Conservation (phyloP, 169 alveolate genomes). For the Besnoitia besnoiti region DNA sequence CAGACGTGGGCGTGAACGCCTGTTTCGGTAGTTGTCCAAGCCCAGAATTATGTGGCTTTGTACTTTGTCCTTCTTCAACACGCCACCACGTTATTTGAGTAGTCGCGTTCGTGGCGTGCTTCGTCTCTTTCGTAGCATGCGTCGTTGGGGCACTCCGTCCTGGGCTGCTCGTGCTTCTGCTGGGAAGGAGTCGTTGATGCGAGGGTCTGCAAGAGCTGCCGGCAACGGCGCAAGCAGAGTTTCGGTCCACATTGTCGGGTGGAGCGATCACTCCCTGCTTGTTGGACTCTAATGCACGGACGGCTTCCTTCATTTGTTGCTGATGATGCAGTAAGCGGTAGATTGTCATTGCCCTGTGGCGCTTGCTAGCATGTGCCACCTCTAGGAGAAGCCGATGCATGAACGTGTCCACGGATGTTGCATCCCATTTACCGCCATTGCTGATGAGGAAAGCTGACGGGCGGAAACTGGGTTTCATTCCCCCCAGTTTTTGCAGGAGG, state of each 20-base stretch:
- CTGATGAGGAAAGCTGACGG: constrained; percentile 64
- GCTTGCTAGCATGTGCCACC: not conserved
- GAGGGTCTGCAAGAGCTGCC: constrained; percentile 28
- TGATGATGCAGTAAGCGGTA: not conserved
- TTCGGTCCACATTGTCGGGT: not conserved
- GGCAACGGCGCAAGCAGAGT: constrained; percentile 8
- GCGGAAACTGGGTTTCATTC: constrained; percentile 13
- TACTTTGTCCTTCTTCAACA: not conserved
- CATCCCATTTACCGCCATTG: constrained; percentile 64
- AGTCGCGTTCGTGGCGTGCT: not conserved
- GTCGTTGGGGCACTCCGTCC: not conserved
- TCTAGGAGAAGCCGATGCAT: not conserved
- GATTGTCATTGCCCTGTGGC: not conserved
- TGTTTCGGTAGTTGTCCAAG: not conserved
- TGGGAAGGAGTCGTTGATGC: not conserved
- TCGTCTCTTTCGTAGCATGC: not conserved
- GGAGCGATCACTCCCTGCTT: not conserved
- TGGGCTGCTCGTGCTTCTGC: not conserved
- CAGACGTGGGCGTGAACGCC: not conserved
- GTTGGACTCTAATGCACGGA: not conserved
- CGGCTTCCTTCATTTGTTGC: not conserved
- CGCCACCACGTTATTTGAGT: not conserved
- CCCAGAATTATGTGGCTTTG: not conserved
- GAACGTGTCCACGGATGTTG: constrained; percentile 4
- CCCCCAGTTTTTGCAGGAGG: not conserved